Evolutionary conservation across 2,329 filamentous ascomycete genomes (phyloP).

Genomic region (Amauroascus niger): DNA sequence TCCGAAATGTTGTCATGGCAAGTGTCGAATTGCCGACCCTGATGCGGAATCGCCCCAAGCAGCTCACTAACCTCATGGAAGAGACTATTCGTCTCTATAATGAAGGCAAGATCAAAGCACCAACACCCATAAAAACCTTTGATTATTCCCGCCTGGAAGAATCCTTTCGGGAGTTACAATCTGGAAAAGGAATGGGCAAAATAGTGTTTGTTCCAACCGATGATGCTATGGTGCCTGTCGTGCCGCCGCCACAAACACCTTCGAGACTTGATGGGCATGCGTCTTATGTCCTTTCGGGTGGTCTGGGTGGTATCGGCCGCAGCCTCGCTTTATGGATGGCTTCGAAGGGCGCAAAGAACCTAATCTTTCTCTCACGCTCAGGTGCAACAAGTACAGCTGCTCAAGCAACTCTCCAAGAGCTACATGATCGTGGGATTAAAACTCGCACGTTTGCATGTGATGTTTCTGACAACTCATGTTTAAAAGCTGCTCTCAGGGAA

Average conservation of each 20-base stretch:
- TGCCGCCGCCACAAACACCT: slow-evolving; percentile 10
- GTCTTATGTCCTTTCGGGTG: slow-evolving; percentile 19
- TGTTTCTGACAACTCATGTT: slow-evolving; percentile 14
- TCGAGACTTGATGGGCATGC: slow-evolving; percentile 2
- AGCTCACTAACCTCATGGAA: slow-evolving; percentile 14
- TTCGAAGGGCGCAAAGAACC: slow-evolving; percentile 24
- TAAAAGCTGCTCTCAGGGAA: slow-evolving; percentile 16
- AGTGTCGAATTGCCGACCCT: slow-evolving; percentile 18
- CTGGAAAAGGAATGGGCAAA: slow-evolving; percentile 13
- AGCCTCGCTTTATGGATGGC: slow-evolving; percentile 12
- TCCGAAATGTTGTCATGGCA: slow-evolving; percentile 17
- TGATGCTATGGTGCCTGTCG: slow-evolving; percentile 18
- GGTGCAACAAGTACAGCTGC: slow-evolving; percentile 2
- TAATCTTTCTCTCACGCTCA: slow-evolving; percentile 26
- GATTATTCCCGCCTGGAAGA: slow-evolving; percentile 17
- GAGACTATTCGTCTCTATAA: slow-evolving; percentile 14
- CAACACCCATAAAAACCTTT: slow-evolving; percentile 16
- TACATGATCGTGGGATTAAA: neutral
- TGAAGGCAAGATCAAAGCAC: slow-evolving; percentile 17
- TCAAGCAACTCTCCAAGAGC: neutral
- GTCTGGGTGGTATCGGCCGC: slow-evolving; percentile 13
- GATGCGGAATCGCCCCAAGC: slow-evolving; percentile 14
- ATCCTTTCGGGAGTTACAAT: slow-evolving; percentile 18
- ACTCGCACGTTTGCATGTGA: slow-evolving; percentile 16
- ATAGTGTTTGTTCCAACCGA: slow-evolving; percentile 10